Base-by-base conservation (phyloP, 257 asterid genomes). In the Linderniella brevidens region DNA sequence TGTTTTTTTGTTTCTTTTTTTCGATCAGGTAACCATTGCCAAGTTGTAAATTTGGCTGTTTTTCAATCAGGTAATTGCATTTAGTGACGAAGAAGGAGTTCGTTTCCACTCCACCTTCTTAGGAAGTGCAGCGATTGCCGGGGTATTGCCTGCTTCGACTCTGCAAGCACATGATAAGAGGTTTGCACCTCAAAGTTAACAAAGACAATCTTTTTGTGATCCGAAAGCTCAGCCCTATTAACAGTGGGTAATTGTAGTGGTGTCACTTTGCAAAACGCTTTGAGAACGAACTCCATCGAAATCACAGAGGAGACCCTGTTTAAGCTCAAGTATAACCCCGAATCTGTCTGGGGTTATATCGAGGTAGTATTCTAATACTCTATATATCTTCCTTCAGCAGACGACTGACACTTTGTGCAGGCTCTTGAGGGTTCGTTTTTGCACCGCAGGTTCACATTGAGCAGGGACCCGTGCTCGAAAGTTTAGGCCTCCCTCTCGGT, bases 101-200 rank as follows among this genome's bases (percentile, higher is more conserved):
- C 75, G 96, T 70, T 90, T 90, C 59, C 99, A 85, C 51, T 76
- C 96, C 3, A 90, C 99, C 54, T 90, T 85, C 75, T 67, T 90
- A 66, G 99, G 99, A 57, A 90, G 96, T 71, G 96, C 99, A 58
- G 99, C 94, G 48, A 77, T 85, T 72, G 93, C 99, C 58, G 99
- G 96, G 63, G 71, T 77, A 53, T 64, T 90, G 64, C 93, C 96
- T 17, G 72, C 49, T 57, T 76, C 93, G 43, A 65, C 79, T 19
- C 59, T 90, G 67, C 71, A 77, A 3, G 71, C 60, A 57, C 79
- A 77, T 51, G 99, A 90, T 65, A 85, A 90, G 74, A 86, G 90
- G 99, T 90, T 41, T 52, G 56, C 12, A 45, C 48, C 56, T 57
- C 47, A 60, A 60, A 58, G 59, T 65, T 60, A 57, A 55, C 47